Base-by-base conservation (phyloP, 345 rosid species). In the Lepidium sativum region DNA sequence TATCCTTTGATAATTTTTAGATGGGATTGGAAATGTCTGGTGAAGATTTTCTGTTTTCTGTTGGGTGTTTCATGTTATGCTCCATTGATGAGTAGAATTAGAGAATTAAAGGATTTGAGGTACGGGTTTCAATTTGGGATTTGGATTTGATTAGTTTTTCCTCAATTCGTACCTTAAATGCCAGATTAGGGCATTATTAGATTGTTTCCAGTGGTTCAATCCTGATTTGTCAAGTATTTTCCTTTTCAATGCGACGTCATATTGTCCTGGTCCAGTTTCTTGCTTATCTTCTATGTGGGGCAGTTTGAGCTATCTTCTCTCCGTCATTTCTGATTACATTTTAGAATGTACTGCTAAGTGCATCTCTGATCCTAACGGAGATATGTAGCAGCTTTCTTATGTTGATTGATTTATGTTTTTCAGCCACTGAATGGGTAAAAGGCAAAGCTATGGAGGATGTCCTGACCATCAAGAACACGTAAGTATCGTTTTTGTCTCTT, bases 401-500 rank as follows among this genome's bases (percentile, higher is more conserved):
- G 44, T 45, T 50, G 55, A 10, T 21, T 54, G 39, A 6, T 67
- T 48, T 29, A 43, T 58, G 55, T 63, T 65, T 55, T 9, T 31
- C 54, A 95, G 99, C 89, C 20, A 86, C 97, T 9, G 99, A 95
- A 75, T 95, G 99, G 99, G 99, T 91, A 83, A 95, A 90, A 73
- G 99, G 97, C 52, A 95, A 82, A 74, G 84, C 82, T 58, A 85
- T 84, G 89, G 95, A 88, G 67, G 97, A 95, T 62, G 97, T 91
- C 8, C 11, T 95, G 31, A 65, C 97, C 69, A 95, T 95, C 45
- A 91, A 86, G 65, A 95, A 95, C 79, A 86, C 99, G 99, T 91
- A 63, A 86, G 97, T 71, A 23, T 6, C 17, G 33, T 50, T 20
- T 8, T 60, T 42, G 40, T 16, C 25, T 57, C 52, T 62, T 58